A percentile compares a stretch with the other conserved stretches of the same genome.
These are phyloP conservation scores for Jackrogersella multiformis DNA, from an alignment of 495 filamentous ascomycete genomes.

Conservation along the genomic window DNA sequence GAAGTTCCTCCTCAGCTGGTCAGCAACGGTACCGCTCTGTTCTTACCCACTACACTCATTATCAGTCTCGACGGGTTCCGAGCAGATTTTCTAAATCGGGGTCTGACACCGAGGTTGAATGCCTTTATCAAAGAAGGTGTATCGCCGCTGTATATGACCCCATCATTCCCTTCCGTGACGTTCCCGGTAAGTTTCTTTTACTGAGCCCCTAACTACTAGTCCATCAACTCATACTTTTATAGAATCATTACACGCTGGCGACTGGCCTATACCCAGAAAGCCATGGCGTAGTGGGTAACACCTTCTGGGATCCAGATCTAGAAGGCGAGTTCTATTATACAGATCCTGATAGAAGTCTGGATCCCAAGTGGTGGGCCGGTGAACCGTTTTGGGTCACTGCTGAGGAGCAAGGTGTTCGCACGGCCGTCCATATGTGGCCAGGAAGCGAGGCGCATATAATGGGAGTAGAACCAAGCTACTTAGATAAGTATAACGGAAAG, in stretches of 20 bases:
- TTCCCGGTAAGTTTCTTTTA: constrained; percentile 68
- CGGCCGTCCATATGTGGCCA: constrained; percentile 98
- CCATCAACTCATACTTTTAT: constrained; percentile 13
- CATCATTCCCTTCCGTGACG: constrained; percentile 94
- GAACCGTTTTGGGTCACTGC: constrained; percentile 95
- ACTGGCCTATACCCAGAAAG: constrained; percentile 93
- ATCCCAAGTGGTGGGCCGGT: constrained; percentile 90
- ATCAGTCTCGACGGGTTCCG: constrained; percentile 97
- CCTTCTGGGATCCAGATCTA: constrained; percentile 84
- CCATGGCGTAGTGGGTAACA: constrained; percentile 94
- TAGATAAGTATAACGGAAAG: constrained; percentile 84
- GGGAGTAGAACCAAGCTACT: constrained; percentile 71
- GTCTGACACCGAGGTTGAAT: constrained; percentile 83
- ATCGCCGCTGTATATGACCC: constrained; percentile 88
- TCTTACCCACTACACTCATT: constrained; percentile 89
- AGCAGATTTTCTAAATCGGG: constrained; percentile 89
- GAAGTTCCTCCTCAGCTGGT: constrained; percentile 45
- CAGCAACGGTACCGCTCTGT: constrained; percentile 85
- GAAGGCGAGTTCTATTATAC: constrained; percentile 89
- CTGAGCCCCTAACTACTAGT: no score
- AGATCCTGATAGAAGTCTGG: constrained; percentile 72
- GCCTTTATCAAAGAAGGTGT: constrained; percentile 83
- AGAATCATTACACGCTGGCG: constrained; percentile 92
- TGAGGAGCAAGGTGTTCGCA: constrained; percentile 75
- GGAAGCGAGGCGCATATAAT: constrained; percentile 86